phyloP scores from a whole-genome alignment of 2,329 filamentous ascomycete genomes.

The Tolypocladium amazonense region DNA sequence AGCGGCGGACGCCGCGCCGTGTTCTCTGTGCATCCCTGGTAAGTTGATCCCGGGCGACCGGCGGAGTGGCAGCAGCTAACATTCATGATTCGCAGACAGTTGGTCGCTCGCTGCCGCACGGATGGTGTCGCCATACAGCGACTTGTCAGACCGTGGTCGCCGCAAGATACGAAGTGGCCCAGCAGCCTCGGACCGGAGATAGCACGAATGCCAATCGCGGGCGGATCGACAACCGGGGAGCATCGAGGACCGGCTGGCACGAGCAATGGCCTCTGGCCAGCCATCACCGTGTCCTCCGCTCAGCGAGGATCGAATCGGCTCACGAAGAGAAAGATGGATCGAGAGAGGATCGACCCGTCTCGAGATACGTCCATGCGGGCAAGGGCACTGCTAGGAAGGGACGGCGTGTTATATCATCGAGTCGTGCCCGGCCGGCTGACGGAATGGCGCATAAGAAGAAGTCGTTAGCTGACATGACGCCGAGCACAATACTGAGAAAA shows the following conservation, averaged over 20 bases:
- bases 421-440: background rate
- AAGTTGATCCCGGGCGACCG: background rate
- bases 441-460: slow-evolving; percentile 5
- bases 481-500: slow-evolving; percentile 13
- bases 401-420: background rate
- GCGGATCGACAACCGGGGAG: background rate
- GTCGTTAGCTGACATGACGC: slow-evolving; percentile 11
- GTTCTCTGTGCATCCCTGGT: slow-evolving; percentile 12
- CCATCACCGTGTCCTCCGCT: background rate
- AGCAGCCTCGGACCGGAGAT: background rate
- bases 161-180: background rate
- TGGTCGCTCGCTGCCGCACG: background rate
- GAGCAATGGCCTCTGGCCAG: background rate
- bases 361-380: background rate
- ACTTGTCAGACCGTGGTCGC: slow-evolving; percentile 3
- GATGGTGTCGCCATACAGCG: background rate
- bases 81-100: slow-evolving; percentile 1
- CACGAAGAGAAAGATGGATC: background rate
- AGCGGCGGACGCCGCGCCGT: slow-evolving; percentile 14
- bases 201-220: background rate
- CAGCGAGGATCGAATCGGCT: background rate
- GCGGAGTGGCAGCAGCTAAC: background rate
- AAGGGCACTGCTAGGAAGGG: background rate
- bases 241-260: background rate
- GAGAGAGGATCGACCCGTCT: background rate